Evolutionary conservation across 441 rosid species (phyloP).

Genomic region (Mallotus repandus): DNA sequence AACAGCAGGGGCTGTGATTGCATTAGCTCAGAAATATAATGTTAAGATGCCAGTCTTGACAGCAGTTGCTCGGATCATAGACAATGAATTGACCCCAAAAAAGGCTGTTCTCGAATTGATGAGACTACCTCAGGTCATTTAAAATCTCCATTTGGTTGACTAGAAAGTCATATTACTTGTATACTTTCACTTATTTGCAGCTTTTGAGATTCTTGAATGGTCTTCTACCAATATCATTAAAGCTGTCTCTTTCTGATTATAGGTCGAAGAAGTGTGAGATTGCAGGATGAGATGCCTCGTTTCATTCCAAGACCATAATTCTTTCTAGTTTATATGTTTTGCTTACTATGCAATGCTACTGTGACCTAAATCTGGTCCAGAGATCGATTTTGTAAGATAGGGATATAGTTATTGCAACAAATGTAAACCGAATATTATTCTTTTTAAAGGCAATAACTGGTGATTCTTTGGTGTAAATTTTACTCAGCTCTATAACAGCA

Average conservation of each 20-base stretch:
- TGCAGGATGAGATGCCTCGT: not conserved
- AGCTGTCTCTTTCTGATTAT: constrained; percentile 16
- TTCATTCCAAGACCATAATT: not conserved
- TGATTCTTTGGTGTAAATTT: not conserved
- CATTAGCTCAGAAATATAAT: constrained; percentile 90
- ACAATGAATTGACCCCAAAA: constrained; percentile 76
- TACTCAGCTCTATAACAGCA: not conserved
- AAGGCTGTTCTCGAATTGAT: constrained; percentile 82
- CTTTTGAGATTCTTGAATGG: not conserved
- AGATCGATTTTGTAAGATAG: not conserved
- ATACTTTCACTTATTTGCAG: not conserved
- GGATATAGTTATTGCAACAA: too few relatives aligned
- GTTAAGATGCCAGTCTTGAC: constrained; percentile 91
- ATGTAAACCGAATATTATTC: too few relatives aligned
- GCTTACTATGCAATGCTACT: not conserved
- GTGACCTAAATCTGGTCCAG: not conserved
- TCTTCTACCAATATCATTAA: not conserved
- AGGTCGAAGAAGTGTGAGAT: constrained; percentile 87
- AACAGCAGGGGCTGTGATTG: constrained; percentile 91
- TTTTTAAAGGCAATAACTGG: not conserved
- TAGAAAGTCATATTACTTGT: not conserved
- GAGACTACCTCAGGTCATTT: constrained; percentile 85
- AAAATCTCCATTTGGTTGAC: constrained; percentile 5
- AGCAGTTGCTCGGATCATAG: constrained; percentile 88
- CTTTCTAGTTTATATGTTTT: not conserved